phyloP scores from a whole-genome alignment of 1,284 basidiomycete species.

The Leccinum ponderosum region DNA sequence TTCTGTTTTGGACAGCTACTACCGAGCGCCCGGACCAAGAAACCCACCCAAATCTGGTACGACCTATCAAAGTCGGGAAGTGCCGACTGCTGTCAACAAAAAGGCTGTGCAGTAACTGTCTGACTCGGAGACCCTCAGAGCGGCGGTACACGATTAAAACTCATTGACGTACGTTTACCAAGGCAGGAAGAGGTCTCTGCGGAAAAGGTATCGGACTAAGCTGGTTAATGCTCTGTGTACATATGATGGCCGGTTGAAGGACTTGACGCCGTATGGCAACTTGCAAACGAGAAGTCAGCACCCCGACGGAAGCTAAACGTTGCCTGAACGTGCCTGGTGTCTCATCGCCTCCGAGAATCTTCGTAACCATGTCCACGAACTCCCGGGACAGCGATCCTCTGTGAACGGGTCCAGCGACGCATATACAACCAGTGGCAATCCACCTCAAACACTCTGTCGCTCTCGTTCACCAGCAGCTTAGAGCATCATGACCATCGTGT shows the following conservation, averaged over 20 bases:
- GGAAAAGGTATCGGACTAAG: slow-evolving; percentile 69
- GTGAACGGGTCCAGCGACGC: background rate
- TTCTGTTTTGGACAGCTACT: background rate
- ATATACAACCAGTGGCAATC: slow-evolving; percentile 1
- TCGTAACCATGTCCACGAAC: slow-evolving; percentile 48
- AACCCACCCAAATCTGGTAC: background rate
- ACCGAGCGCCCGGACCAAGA: background rate
- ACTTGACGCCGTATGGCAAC: slow-evolving; percentile 51
- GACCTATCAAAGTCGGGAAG: background rate
- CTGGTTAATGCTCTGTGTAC: slow-evolving; percentile 57
- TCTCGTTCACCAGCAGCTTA: slow-evolving; percentile 50
- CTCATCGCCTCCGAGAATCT: slow-evolving; percentile 43
- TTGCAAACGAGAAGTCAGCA: slow-evolving; percentile 25
- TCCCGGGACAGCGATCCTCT: slow-evolving; percentile 36
- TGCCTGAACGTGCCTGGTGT: slow-evolving; percentile 42
- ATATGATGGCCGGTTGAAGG: slow-evolving; percentile 57
- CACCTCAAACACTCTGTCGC: slow-evolving; percentile 59
- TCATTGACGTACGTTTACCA: slow-evolving; percentile 43
- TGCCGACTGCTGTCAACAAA: background rate
- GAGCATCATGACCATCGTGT: slow-evolving; percentile 66
- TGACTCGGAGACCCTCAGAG: too few species aligned
- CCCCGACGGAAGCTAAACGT: background rate
- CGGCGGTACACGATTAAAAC: background rate
- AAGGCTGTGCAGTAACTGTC: too few species aligned
- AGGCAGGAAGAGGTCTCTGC: slow-evolving; percentile 54